phyloP scores from a whole-genome alignment of 768 basidiomycete species.

The Cytidiella melzeri region DNA sequence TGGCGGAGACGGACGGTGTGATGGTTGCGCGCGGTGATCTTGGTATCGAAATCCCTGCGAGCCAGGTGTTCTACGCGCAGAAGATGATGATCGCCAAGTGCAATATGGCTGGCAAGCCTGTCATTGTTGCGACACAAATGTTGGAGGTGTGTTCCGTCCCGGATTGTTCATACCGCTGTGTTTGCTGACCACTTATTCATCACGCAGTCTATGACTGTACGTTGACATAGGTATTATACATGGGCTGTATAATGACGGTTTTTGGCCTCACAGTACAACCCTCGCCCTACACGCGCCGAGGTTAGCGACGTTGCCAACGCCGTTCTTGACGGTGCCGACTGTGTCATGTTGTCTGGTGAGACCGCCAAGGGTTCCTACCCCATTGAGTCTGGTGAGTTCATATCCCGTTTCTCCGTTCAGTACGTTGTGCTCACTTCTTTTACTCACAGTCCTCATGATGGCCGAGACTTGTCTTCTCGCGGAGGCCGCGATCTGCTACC shows the following conservation, averaged over 20 bases:
- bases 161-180: not conserved
- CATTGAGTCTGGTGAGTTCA: slow-evolving; percentile 75
- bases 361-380: slow-evolving; percentile 98
- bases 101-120: slow-evolving; percentile 96
- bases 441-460: slow-evolving; percentile 87
- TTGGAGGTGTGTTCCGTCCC: slow-evolving; percentile 62
- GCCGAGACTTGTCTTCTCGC: slow-evolving; percentile 98
- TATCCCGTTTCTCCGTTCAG: not conserved
- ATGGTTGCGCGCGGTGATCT: slow-evolving; percentile 99
- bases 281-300: slow-evolving; percentile 96
- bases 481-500: slow-evolving; percentile 93
- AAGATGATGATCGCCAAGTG: slow-evolving; percentile 99
- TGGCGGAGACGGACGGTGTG: slow-evolving; percentile 93
- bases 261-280: slow-evolving; percentile 71
- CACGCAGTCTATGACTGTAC: slow-evolving; percentile 90
- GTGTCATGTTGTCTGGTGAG: slow-evolving; percentile 99
- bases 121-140: slow-evolving; percentile 99
- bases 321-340: slow-evolving; percentile 97
- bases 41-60: slow-evolving; percentile 99
- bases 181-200: not conserved
- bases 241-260: not conserved
- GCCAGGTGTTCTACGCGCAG: slow-evolving; percentile 97
- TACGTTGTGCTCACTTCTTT: not conserved
- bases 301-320: slow-evolving; percentile 99
- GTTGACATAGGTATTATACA: slow-evolving; percentile 10